Evolutionary conservation across 371 early-diverging fungal genomes (phyloP).

Genomic region (Mortierella polycephala): DNA sequence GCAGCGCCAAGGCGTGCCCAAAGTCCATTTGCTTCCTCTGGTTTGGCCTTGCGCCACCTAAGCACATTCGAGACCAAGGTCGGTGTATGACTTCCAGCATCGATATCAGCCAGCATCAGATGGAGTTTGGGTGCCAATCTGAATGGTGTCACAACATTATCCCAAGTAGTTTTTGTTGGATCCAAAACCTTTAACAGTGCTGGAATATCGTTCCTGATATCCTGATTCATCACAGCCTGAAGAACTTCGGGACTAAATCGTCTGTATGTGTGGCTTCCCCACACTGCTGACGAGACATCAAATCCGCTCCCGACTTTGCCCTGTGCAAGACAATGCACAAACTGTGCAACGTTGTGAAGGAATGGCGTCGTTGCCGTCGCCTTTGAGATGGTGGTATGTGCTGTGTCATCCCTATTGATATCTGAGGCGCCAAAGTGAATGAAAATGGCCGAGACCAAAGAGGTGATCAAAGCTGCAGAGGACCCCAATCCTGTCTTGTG

Average conservation of each 20-base stretch:
- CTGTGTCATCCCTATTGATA: constrained; percentile 16
- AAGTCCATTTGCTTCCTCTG: constrained; percentile 61
- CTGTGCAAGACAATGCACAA: constrained; percentile 95
- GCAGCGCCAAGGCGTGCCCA: constrained; percentile 27
- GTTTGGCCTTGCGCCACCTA: constrained; percentile 80
- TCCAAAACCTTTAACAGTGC: constrained; percentile 31
- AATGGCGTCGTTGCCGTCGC: constrained; percentile 32
- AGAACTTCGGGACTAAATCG: constrained; percentile 84
- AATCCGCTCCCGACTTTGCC: constrained; percentile 98
- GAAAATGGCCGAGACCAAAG: constrained; percentile 84
- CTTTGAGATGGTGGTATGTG: neutral
- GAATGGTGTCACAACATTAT: constrained; percentile 72
- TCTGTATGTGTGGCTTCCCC: constrained; percentile 87
- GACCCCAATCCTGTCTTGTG: constrained; percentile 97
- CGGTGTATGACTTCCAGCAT: constrained; percentile 94
- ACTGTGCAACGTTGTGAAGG: constrained; percentile 90
- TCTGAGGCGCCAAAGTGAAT: constrained; percentile 69
- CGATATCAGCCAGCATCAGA: constrained; percentile 91
- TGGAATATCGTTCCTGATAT: constrained; percentile 21
- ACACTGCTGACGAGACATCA: constrained; percentile 93
- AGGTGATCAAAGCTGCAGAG: constrained; percentile 93
- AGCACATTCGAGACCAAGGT: constrained; percentile 90
- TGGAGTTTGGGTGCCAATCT: constrained; percentile 78
- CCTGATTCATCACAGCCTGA: constrained; percentile 63
- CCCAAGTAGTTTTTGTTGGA: constrained; percentile 69